Percentiles rank a stretch among this genome's conserved stretches.
These are phyloP conservation scores for Epichloe scottii DNA, from an alignment of 2,329 filamentous ascomycete species.

Conservation along the genomic window DNA sequence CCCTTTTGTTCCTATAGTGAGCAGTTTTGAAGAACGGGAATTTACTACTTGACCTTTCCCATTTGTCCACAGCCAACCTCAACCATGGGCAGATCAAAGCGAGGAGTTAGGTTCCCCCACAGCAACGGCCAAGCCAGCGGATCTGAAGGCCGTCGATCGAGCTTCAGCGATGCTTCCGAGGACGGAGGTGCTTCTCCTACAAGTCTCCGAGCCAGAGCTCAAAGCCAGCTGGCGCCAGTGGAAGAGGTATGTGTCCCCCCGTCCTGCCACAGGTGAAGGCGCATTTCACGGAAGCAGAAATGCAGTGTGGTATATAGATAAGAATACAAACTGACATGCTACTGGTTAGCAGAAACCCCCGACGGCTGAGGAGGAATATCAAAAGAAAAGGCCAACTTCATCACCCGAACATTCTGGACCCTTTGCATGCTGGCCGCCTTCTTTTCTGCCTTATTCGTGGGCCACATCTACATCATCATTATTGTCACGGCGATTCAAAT, in stretches of 20 bases:
- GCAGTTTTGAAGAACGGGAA: too few relatives aligned
- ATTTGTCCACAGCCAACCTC: background rate
- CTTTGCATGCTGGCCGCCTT: conserved; percentile 94
- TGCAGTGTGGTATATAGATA: too few relatives aligned
- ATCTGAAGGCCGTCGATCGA: conserved; percentile 48
- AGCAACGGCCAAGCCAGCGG: conserved; percentile 29
- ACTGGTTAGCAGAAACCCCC: conserved; percentile 26
- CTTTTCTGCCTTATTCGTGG: conserved; percentile 84
- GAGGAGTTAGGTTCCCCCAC: conserved; percentile 43
- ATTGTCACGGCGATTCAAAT: conserved; percentile 91
- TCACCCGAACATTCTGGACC: conserved; percentile 94
- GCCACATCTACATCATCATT: conserved; percentile 92
- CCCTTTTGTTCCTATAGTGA: background rate
- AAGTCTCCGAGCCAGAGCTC: conserved; percentile 14
- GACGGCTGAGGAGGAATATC: conserved; percentile 54
- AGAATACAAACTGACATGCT: background rate
- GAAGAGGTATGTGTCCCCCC: conserved; percentile 19
- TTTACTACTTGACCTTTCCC: background rate
- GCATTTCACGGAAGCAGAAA: background rate
- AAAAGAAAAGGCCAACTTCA: conserved; percentile 99
- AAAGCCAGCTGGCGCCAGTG: conserved; percentile 20
- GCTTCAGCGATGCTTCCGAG: conserved; percentile 61
- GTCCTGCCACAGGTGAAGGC: background rate
- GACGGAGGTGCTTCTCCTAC: conserved; percentile 26
- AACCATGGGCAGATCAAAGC: conserved; percentile 26